Base-by-base conservation (phyloP, 2,329 filamentous ascomycete genomes). In the Penicillium sp. region DNA sequence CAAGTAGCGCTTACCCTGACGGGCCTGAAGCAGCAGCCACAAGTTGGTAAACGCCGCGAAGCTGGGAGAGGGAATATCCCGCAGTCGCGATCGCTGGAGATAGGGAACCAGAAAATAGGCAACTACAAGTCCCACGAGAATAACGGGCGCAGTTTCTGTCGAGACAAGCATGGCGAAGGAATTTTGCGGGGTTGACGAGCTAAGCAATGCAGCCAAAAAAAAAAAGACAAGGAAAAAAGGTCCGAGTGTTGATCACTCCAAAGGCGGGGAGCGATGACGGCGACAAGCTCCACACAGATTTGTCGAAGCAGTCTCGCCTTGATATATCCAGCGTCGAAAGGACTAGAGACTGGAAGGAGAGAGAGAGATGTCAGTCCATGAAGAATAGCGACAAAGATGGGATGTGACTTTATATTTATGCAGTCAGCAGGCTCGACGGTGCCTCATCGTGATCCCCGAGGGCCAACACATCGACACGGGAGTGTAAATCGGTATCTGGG, bases 11-110 rank as follows among this genome's bases (percentile, higher is more conserved):
- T 82, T 81, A 1, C 92, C 92, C 4, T 84, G 81, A 1, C 93
- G 86, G 55, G 80, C 81, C 12, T 87, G 83, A 8, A 81, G 78
- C 52, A 96, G 76, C 22, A 96, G 84, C 93, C 93, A 97, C 31
- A 96, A 77, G 67, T 92, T 92, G 34, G 88, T 86, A 74, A 93
- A 91, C 14, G 82, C 81, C 2, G 87, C 87, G 0, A 79, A 71
- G n/a, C 80, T 76, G 1, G 84, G 83, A 5, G 78, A 75, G 0
- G 84, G 83, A 5, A 86, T 79, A 54, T 78, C 75, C 50, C 74
- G 79, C 62, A 87, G 81, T 35, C 80, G 78, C 77, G 78, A 81
- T 65, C 82, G 83, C 49, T 83, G 79, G 43, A 88, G 66, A 71
- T 86, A 88, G 0, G 86, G 86, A 25, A 86, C 71, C 39, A 87